Base-by-base conservation (phyloP, 202 grass and related monocot species). In the Brachypodium distachyon region DNA sequence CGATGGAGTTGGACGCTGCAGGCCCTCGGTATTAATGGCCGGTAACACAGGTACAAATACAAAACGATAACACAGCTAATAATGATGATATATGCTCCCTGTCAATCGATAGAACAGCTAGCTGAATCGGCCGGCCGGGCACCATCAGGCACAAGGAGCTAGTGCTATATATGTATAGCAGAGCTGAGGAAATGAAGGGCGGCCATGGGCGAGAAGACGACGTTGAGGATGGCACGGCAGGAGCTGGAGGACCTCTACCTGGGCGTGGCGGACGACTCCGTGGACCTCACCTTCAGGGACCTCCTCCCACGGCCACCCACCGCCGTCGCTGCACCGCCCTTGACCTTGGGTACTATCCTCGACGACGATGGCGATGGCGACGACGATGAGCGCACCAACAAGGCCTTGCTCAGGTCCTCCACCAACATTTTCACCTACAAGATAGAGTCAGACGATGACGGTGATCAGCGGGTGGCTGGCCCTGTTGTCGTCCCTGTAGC, bases 251-350 rank as follows among this genome's bases (percentile, higher is more conserved):
- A 88, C 6, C 79, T 88, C 51, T 92, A 92, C 83, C 70, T 77
- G 2, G 83, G 65, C 18, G 79, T 92, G n/a, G 86, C 86, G 1
- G 90, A 92, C 64, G 86, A 81, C 34, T 92, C 90, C 4, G 90
- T 92, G 1, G 83, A 92, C 72, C 90, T 92, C 62, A 88, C 82
- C 63, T 86, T 92, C 82, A 85, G 75, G 62, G 89, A 92, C 82
- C 70, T 92, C 33, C 43, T 57, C 26, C 54, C 28, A 8, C 23
- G 14, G 23, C 64, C 64, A 0, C 65, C 13, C 3, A 4, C 59
- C n/a, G 9, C 9, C 60, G 4, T 7, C 62, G 13, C 63, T 26
- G 26, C 10, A 1, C 0, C 42, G 8, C 16, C 65, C 5, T 10
- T 17, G 0, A 5, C 41, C 65, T 31, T 69, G 65, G 42, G 41